Percentiles rank a stretch among this genome's conserved stretches.
These are phyloP conservation scores for Endocladia muricata DNA, from an alignment of 31 red algal species.

Conservation along the genomic window DNA sequence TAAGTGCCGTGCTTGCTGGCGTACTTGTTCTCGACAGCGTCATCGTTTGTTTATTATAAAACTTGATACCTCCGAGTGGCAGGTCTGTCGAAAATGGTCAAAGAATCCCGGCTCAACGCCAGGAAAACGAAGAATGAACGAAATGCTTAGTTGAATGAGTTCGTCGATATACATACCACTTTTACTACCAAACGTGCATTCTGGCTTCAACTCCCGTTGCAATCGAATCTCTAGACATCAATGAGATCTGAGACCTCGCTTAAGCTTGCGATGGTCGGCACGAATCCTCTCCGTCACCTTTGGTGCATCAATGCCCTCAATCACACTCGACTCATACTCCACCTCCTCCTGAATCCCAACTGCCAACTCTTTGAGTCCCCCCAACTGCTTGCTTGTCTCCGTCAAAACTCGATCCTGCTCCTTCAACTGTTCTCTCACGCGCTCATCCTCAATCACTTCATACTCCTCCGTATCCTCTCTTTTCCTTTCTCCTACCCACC, in stretches of 20 bases:
- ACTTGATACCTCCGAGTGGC: no score
- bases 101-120: no score
- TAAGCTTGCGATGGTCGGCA: constrained; percentile 19
- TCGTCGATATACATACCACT: no score
- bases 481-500: not conserved
- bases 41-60: constrained; percentile 21
- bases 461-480: not conserved
- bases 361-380: constrained; percentile 4
- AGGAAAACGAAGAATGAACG: no score
- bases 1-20: not conserved
- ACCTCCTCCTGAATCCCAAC: constrained; percentile 23
- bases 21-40: constrained; percentile 6
- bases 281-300: constrained; percentile 23
- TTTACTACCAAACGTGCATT: no score
- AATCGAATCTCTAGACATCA: no score
- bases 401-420: constrained; percentile 15
- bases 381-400: constrained; percentile 7
- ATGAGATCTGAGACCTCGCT: constrained; percentile 8
- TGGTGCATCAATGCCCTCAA: constrained; percentile 38
- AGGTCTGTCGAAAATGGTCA: no score
- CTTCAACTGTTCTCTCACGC: constrained; percentile 8
- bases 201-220: no score
- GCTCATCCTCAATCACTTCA: constrained; percentile 13
- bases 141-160: no score
- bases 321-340: constrained; percentile 10